Base-by-base conservation (phyloP, 345 rosid species). In the Salix koriyanagi region DNA sequence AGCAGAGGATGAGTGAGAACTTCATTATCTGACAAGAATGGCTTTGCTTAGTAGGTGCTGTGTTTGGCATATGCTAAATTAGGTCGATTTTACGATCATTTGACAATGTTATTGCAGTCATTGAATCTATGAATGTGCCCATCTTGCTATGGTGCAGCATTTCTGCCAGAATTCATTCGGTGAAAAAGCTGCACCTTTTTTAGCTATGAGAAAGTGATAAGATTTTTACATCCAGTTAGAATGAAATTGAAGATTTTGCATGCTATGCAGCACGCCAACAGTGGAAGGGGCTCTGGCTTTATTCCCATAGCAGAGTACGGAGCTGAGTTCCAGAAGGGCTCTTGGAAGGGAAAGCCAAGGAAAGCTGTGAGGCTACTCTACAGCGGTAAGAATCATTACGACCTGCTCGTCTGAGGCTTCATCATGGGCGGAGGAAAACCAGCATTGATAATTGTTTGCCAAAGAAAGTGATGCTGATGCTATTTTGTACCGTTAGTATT, bases 241-340 rank as follows among this genome's bases (percentile, higher is more conserved):
- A 30, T 41, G 44, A 30, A 39, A n/a, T 1, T 42, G 5, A 26
- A 32, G n/a, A 41, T 70, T 21, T 25, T 60, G 39, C 10, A 18
- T 61, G 34, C 30, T 72, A 60, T 69, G 73, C 93, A 92, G 97
- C 97, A 91, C 56, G 71, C 79, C 11, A 77, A 84, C 65, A 85
- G 87, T 37, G 91, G 94, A 54, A 71, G 85, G 87, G 92, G 93
- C 70, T 84, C 89, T 0, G 89, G 94, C 71, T 92, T 87, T 83
- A 91, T 94, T 77, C 94, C 92, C 67, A 91, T 91, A 52, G 88
- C 91, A 41, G 95, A 94, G 77, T 94, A 91, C 69, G 97, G 98
- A 84, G 75, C 76, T 0, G 94, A 94, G 86, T 91, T 88, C 78
- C 68, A 74, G 68, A 87, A 86, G 85, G 87, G 89, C 68, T 84